These are phyloP conservation scores for Hypoxylon lenormandii DNA, from an alignment of 495 filamentous ascomycete species.

Conservation along the genomic window DNA sequence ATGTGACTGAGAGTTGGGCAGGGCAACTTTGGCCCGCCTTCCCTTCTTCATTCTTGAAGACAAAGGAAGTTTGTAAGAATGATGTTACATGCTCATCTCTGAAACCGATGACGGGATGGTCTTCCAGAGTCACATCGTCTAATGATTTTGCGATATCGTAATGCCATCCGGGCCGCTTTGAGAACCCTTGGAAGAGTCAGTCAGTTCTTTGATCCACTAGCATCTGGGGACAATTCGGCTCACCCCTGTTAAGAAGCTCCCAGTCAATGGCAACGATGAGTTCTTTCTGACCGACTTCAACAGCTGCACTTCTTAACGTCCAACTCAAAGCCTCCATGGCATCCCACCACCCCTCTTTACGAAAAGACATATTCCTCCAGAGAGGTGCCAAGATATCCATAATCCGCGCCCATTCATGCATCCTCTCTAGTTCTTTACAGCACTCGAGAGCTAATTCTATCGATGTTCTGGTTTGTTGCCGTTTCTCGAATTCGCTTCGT, in stretches of 20 bases:
- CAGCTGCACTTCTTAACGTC: conserved; percentile 78
- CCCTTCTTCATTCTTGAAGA: conserved; percentile 78
- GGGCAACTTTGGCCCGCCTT: conserved; percentile 82
- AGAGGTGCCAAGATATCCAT: conserved; percentile 74
- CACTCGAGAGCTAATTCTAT: conserved; percentile 77
- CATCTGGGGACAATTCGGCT: conserved; percentile 48
- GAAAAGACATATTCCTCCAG: conserved; percentile 79
- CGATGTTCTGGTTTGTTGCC: conserved; percentile 71
- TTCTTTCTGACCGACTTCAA: conserved; percentile 70
- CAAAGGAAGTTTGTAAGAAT: conserved; percentile 76
- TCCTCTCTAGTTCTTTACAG: conserved; percentile 73
- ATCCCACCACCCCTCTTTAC: conserved; percentile 82
- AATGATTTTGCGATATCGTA: conserved; percentile 82
- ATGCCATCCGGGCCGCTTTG: conserved; percentile 68
- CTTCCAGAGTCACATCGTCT: conserved; percentile 64
- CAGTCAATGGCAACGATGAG: conserved; percentile 81
- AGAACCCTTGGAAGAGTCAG: conserved; percentile 65
- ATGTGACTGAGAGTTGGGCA: conserved; percentile 79
- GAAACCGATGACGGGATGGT: conserved; percentile 74
- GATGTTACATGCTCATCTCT: conserved; percentile 75
- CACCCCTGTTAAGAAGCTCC: conserved; percentile 80
- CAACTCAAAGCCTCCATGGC: conserved; percentile 78
- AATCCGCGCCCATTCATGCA: conserved; percentile 73
- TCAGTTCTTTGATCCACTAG: conserved; percentile 19
- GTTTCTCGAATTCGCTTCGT: conserved; percentile 71